phyloP scores from a whole-genome alignment of 2,329 filamentous ascomycete species.

The Salinomyces thailandicus region DNA sequence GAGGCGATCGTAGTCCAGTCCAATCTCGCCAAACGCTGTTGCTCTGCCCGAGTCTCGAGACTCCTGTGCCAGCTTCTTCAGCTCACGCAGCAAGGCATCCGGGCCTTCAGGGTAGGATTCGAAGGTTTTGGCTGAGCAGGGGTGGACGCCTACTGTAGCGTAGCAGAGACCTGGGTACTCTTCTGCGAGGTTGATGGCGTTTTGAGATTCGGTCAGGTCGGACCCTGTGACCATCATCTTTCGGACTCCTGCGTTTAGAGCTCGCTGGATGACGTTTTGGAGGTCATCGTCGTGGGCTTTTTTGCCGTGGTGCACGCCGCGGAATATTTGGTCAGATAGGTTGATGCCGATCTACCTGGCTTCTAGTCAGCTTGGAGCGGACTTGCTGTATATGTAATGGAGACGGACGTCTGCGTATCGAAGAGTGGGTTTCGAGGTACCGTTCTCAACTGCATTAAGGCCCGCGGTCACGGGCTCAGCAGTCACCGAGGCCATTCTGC shows the following conservation, averaged over 20 bases:
- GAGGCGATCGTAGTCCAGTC: constrained; percentile 89
- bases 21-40: constrained; percentile 84
- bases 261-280: constrained; percentile 65
- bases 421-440: constrained; percentile 14
- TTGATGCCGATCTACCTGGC: constrained; percentile 72
- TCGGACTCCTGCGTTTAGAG: constrained; percentile 64
- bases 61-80: constrained; percentile 54
- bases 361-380: constrained; percentile 8
- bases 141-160: constrained; percentile 86
- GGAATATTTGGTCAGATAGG: constrained; percentile 82
- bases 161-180: constrained; percentile 72
- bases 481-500: neutral
- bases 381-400: neutral
- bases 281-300: constrained; percentile 65
- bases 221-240: constrained; percentile 94
- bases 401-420: constrained; percentile 37
- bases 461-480: constrained; percentile 17
- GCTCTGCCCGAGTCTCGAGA: constrained; percentile 51
- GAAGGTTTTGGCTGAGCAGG: constrained; percentile 76
- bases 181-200: constrained; percentile 62
- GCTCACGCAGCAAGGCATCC: constrained; percentile 43
- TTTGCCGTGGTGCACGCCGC: constrained; percentile 72
- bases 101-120: constrained; percentile 50
- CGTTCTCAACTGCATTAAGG: constrained; percentile 11
- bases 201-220: constrained; percentile 64